phyloP scores from a whole-genome alignment of 2,329 filamentous ascomycete genomes.

The Chaetomium sp. region DNA sequence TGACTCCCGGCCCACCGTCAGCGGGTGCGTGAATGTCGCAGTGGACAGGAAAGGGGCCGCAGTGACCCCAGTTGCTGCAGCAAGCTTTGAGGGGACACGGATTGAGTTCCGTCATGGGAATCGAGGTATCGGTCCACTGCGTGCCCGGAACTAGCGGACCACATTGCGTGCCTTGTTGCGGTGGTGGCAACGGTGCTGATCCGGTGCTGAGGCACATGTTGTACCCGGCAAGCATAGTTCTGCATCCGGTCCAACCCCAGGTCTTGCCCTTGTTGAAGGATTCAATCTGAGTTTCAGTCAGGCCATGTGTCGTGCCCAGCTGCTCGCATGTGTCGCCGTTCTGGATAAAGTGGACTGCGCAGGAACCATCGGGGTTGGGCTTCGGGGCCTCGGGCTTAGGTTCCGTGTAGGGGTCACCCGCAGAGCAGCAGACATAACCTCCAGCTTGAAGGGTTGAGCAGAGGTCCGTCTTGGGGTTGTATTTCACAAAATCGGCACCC shows the following conservation, averaged over 20 bases:
- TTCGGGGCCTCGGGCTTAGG: slow-evolving; percentile 44
- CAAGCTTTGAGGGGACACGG: slow-evolving; percentile 33
- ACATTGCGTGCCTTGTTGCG: slow-evolving; percentile 42
- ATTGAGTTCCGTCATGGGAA: no score
- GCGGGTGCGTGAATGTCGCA: slow-evolving; percentile 38
- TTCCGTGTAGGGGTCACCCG: slow-evolving; percentile 35
- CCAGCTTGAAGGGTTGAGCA: slow-evolving; percentile 36
- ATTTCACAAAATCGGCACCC: slow-evolving; percentile 30
- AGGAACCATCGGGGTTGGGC: slow-evolving; percentile 41
- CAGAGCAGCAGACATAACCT: slow-evolving; percentile 43
- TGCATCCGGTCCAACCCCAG: slow-evolving; percentile 45
- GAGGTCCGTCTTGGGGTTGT: slow-evolving; percentile 37
- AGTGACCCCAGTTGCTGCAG: slow-evolving; percentile 43
- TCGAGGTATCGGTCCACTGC: no score
- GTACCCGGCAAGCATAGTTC: slow-evolving; percentile 33
- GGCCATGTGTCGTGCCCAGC: no score
- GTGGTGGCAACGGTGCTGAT: slow-evolving; percentile 44
- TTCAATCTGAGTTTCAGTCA: no score
- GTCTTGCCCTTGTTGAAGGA: slow-evolving; percentile 44
- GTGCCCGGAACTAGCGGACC: slow-evolving; percentile 49
- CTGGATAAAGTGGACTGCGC: slow-evolving; percentile 41
- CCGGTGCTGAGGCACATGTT: slow-evolving; percentile 27
- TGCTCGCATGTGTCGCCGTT: slow-evolving; percentile 36
- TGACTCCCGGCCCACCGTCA: slow-evolving; percentile 40
- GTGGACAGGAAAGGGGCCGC: slow-evolving; percentile 38